phyloP scores from a whole-genome alignment of 2,329 filamentous ascomycete genomes.

The Epichloe typhina region DNA sequence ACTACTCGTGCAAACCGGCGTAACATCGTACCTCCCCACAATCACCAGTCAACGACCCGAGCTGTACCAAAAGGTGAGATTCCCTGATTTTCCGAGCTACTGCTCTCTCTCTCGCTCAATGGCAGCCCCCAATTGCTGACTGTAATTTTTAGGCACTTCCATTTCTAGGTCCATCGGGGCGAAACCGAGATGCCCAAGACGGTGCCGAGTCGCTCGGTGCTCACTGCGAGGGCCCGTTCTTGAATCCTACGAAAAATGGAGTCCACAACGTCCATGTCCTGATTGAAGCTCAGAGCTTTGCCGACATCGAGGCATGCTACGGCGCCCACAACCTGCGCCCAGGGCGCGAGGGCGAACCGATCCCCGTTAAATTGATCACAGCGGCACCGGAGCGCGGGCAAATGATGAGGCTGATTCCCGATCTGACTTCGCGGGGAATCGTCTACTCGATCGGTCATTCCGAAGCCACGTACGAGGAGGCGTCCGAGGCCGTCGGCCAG shows the following conservation, averaged over 20 bases:
- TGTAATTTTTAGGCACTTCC: constrained; percentile 44
- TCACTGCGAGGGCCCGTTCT: constrained; percentile 83
- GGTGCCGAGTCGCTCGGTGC: constrained; percentile 82
- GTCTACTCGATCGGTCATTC: constrained; percentile 75
- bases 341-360: constrained; percentile 19
- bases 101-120: not conserved
- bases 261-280: constrained; percentile 69
- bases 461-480: constrained; percentile 75
- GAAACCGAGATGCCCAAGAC: constrained; percentile 42
- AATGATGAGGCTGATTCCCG: constrained; percentile 56
- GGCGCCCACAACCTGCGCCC: constrained; percentile 52
- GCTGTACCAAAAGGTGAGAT: constrained; percentile 60
- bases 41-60: constrained; percentile 69
- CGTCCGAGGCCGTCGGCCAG: constrained; percentile 53
- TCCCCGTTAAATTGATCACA: constrained; percentile 65
- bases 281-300: constrained; percentile 46
- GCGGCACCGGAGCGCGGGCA: constrained; percentile 68
- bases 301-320: constrained; percentile 59
- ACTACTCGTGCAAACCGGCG: constrained; percentile 61
- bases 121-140: not conserved
- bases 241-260: constrained; percentile 72
- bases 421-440: constrained; percentile 52
- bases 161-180: constrained; percentile 60
- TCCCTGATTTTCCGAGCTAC: not conserved
- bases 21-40: constrained; percentile 80